These are phyloP conservation scores for Nakataea oryzae DNA, from an alignment of 2,329 filamentous ascomycete genomes.

Conservation along the genomic window DNA sequence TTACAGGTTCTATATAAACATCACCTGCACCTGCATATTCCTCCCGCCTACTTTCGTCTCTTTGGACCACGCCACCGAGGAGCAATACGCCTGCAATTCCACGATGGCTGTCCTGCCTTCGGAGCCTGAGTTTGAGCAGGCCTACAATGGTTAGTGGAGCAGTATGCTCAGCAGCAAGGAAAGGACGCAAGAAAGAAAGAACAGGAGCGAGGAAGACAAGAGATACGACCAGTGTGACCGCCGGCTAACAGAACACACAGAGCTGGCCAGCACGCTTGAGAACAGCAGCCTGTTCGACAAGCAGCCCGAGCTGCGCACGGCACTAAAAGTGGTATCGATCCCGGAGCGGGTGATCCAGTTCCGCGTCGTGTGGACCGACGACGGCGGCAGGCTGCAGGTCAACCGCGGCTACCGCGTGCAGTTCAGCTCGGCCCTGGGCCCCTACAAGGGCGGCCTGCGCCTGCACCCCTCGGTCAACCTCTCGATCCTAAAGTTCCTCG, in stretches of 20 bases:
- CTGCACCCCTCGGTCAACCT: slow-evolving; percentile 86
- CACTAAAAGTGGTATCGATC: slow-evolving; percentile 76
- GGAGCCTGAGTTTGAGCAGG: slow-evolving; percentile 98
- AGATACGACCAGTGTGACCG: background rate
- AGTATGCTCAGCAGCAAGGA: background rate
- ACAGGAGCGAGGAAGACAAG: background rate
- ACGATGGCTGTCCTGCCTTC: slow-evolving; percentile 73
- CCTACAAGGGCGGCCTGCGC: slow-evolving; percentile 94
- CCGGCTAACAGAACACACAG: slow-evolving; percentile 30
- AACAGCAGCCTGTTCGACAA: slow-evolving; percentile 86
- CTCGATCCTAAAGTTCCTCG: slow-evolving; percentile 86
- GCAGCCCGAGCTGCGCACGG: slow-evolving; percentile 89
- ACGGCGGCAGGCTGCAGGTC: slow-evolving; percentile 79
- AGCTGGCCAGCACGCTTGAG: slow-evolving; percentile 91
- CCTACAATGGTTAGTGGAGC: slow-evolving; percentile 68
- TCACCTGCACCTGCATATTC: no score
- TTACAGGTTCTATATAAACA: background rate
- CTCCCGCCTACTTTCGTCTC: background rate
- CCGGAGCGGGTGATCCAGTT: slow-evolving; percentile 97
- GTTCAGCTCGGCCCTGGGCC: slow-evolving; percentile 95
- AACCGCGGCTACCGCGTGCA: slow-evolving; percentile 95
- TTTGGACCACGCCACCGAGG: background rate
- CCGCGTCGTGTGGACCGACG: slow-evolving; percentile 94
- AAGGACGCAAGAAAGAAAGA: background rate
- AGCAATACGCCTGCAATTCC: background rate